Percentiles rank a stretch among this genome's conserved stretches.
Conservation (phyloP, 1,284 basidiomycete genomes). For the Cerrena zonata region DNA sequence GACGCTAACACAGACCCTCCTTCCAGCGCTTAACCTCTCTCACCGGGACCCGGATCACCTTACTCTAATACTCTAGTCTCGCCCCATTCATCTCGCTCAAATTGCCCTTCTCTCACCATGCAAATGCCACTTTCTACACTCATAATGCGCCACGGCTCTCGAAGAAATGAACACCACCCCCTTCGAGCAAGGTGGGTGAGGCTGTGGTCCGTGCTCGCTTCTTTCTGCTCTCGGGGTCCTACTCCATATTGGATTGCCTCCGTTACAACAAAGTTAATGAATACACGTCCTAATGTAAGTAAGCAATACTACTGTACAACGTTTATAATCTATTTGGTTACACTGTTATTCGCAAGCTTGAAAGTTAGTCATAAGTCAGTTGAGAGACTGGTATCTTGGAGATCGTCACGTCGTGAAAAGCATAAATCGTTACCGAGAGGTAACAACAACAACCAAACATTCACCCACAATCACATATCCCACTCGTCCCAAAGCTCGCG, state of each 20-base stretch:
- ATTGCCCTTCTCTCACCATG: not conserved
- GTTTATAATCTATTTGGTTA: too few relatives aligned
- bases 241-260: too few relatives aligned
- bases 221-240: too few relatives aligned
- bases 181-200: not conserved
- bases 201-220: not conserved
- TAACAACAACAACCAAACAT: too few relatives aligned
- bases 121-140: not conserved
- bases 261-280: too few relatives aligned
- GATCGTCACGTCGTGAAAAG: too few relatives aligned
- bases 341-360: too few relatives aligned
- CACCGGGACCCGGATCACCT: not conserved
- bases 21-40: not conserved
- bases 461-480: constrained; percentile 44
- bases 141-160: not conserved
- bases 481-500: constrained; percentile 62
- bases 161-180: not conserved
- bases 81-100: not conserved
- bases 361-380: too few relatives aligned
- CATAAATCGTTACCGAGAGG: too few relatives aligned
- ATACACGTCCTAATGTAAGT: too few relatives aligned
- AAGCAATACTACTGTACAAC: too few relatives aligned
- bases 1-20: not conserved
- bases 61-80: not conserved
- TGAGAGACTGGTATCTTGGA: too few relatives aligned